Conservation (phyloP, 192 early-diverging fungal species). For the Lunasporangiospora selenospora region DNA sequence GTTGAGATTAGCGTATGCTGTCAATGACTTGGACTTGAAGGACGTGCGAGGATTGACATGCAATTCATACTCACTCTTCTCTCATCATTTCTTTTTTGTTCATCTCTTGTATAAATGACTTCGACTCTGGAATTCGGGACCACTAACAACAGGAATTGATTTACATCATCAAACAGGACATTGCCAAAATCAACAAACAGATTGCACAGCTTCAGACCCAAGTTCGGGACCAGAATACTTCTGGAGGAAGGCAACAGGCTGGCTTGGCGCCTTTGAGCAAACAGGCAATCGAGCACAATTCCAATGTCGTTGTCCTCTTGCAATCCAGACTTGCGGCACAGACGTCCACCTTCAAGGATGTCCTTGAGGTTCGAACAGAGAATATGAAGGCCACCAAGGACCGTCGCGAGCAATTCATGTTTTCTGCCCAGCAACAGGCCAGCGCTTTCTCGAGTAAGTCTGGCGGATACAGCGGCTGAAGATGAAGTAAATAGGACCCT, state of each 20-base stretch:
- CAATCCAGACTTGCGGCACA: constrained; percentile 93
- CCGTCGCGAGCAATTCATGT: constrained; percentile 91
- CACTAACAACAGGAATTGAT: constrained; percentile 86
- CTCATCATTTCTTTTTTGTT: not conserved
- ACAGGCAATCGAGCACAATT: constrained; percentile 89
- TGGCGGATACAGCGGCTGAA: not conserved
- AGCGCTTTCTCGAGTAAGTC: constrained; percentile 49
- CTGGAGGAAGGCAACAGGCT: no score
- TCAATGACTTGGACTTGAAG: not conserved
- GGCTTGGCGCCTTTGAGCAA: no score
- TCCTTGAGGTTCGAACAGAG: constrained; percentile 94
- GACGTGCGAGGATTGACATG: not conserved
- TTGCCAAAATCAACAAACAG: constrained; percentile 92
- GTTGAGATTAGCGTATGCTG: constrained; percentile 85
- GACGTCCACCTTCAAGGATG: constrained; percentile 90
- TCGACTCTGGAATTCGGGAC: no score
- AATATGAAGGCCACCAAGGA: constrained; percentile 94
- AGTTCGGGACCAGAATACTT: constrained; percentile 61
- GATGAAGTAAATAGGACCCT: not conserved
- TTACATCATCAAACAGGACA: constrained; percentile 95
- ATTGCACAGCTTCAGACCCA: constrained; percentile 86
- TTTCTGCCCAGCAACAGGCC: constrained; percentile 52
- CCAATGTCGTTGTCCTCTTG: constrained; percentile 90
- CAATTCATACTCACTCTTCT: not conserved
- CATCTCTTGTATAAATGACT: no score